Evolutionary conservation across 2,329 filamentous ascomycete species (phyloP), one percentile per base, ranked within the genome.

Genomic region (Cladosporium sphaerospermum): DNA sequence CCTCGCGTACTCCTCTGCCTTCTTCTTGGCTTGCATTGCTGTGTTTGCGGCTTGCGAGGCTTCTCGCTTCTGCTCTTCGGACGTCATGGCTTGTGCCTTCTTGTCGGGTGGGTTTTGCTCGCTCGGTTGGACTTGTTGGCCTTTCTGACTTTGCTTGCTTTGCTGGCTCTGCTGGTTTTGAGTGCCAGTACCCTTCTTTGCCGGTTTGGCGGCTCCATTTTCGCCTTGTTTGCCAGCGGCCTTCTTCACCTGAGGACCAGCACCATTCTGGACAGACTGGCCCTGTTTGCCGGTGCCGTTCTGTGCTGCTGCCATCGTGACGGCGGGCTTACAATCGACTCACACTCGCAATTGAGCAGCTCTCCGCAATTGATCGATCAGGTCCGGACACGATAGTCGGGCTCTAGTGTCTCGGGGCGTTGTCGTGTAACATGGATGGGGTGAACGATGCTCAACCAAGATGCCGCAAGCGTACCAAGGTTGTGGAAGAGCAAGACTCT

Each of bases 1-100:
- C 41, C 64, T 47, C 10, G 55, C 61, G 13, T 65, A 60, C 28
- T 66, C 56, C 13, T 60, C 53, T 4, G 65, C 63, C 47, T 65
- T 57, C 33, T 63, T 57, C 42, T 63, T 58, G 2, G 57, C 53
- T 36, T 60, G 57, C 9, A 62, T 55, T 18, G 64, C 58, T 32
- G 57, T 54, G 19, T 60, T 44, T 3, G 65, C 64, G 7, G 62
- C 59, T 46, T 62, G 61, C 2, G 57, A 48, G 10, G 64, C 61
- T 47, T 68, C 64, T 52, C 61, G 50, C 31, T 51, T 32, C 2
- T 40, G 48, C 18, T 51, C 14, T 39, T 34, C 40, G 3, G 43
- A 9, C 2, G 48, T 23, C 19, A 44, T 51, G 8, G 39, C 48
- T 13, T 51, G 28, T 9, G 16, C 39, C 7, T 61, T 53, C 11